phyloP scores from a whole-genome alignment of 106 monocot genomes.

The Acanthochlamys bracteata region DNA sequence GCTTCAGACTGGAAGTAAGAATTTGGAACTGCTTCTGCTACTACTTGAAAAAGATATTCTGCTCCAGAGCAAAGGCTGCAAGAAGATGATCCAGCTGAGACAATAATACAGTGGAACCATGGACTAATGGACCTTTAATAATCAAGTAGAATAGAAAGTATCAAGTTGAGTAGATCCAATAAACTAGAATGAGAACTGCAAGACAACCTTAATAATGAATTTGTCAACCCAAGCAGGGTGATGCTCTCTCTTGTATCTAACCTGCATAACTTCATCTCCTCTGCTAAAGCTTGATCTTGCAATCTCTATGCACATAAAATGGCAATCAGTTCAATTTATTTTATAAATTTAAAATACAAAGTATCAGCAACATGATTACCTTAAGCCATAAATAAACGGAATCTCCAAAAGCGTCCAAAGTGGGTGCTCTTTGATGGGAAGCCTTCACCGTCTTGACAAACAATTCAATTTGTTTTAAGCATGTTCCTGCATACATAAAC shows the following conservation, averaged over 20 bases:
- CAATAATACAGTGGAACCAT: background rate
- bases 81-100: constrained; percentile 10
- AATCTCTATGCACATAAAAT: no score
- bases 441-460: constrained; percentile 57
- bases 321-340: no score
- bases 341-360: background rate
- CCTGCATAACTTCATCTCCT: constrained; percentile 38
- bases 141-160: background rate
- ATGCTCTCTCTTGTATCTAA: constrained; percentile 21
- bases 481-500: constrained; percentile 60
- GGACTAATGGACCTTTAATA: no score
- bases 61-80: constrained; percentile 72
- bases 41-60: constrained; percentile 62
- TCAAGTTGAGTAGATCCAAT: background rate
- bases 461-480: constrained; percentile 69
- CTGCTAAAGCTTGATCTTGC: constrained; percentile 49
- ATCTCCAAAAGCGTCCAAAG: constrained; percentile 66
- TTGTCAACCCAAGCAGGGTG: constrained; percentile 57
- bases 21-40: constrained; percentile 51
- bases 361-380: constrained; percentile 23
- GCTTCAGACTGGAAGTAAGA: constrained; percentile 33
- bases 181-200: background rate
- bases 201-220: constrained; percentile 68
- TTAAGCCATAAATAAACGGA: constrained; percentile 71
- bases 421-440: constrained; percentile 34